Evolutionary conservation across 1,284 basidiomycete genomes (phyloP).

Genomic region (Moesziomyces globuligerus): DNA sequence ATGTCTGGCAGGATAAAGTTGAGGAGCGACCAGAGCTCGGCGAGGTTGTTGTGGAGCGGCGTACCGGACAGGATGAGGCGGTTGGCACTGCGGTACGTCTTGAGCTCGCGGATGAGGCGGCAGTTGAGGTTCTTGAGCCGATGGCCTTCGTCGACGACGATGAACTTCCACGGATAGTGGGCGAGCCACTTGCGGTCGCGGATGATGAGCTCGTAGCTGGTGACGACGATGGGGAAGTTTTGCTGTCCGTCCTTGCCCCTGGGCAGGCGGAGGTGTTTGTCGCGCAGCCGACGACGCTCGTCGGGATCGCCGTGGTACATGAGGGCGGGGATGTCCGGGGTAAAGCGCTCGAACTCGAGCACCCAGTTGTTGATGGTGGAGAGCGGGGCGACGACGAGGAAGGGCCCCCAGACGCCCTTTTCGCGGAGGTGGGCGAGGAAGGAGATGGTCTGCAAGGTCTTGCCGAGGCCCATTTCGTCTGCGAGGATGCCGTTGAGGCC

Average conservation of each 20-base stretch:
- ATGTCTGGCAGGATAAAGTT: constrained; percentile 78
- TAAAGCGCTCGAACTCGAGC: constrained; percentile 83
- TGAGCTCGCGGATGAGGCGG: constrained; percentile 88
- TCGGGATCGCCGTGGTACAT: constrained; percentile 88
- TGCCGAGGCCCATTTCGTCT: constrained; percentile 89
- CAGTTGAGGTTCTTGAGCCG: constrained; percentile 92
- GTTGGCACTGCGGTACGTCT: constrained; percentile 84
- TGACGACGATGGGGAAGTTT: constrained; percentile 75
- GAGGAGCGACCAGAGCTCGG: constrained; percentile 91
- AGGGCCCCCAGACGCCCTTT: constrained; percentile 79
- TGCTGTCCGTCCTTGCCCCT: constrained; percentile 32
- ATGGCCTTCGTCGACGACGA: constrained; percentile 96
- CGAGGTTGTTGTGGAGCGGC: constrained; percentile 92
- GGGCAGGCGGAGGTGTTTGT: constrained; percentile 31
- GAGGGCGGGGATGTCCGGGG: constrained; percentile 76
- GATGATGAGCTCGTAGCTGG: constrained; percentile 94
- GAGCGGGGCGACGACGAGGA: constrained; percentile 89
- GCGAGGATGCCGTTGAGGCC: constrained; percentile 91
- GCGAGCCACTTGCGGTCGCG: constrained; percentile 56
- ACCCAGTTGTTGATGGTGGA: constrained; percentile 93
- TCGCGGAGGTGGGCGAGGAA: constrained; percentile 89
- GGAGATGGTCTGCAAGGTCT: constrained; percentile 92
- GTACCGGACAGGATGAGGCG: constrained; percentile 93
- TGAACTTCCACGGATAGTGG: constrained; percentile 74
- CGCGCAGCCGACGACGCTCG: constrained; percentile 79